Evolutionary conservation across 768 basidiomycete species (phyloP).

Genomic region (Podaxis rugospora): DNA sequence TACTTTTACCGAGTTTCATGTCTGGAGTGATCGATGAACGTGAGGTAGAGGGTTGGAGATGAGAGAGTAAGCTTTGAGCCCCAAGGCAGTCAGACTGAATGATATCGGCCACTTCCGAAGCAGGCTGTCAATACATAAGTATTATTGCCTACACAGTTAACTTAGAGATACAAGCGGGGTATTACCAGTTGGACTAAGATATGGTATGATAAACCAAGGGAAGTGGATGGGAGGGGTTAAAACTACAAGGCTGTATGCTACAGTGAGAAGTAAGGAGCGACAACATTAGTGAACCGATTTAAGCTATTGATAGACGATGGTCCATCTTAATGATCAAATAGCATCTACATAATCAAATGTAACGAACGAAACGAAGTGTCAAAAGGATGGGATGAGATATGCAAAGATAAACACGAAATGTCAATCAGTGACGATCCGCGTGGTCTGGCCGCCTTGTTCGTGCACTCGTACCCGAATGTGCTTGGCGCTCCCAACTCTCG

Average conservation of each 20-base stretch:
- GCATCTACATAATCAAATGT: background rate
- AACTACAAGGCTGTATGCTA: constrained; percentile 6
- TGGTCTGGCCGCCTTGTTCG: constrained; percentile 29
- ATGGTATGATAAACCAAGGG: background rate
- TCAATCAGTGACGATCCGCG: constrained; percentile 11
- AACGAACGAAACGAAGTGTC: background rate
- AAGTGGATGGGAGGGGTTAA: background rate
- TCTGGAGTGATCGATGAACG: background rate
- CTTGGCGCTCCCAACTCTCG: constrained; percentile 57
- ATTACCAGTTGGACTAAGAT: background rate
- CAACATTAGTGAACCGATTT: background rate
- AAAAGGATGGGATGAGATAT: background rate
- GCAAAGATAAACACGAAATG: background rate
- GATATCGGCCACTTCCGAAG: constrained; percentile 1
- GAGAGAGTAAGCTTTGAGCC: background rate
- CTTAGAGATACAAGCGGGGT: background rate
- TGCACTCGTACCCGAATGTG: constrained; percentile 29
- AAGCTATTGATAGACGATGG: background rate
- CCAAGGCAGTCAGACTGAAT: background rate
- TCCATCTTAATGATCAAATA: background rate
- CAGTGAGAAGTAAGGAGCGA: constrained; percentile 4
- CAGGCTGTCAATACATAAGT: background rate
- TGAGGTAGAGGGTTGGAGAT: background rate
- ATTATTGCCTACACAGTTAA: background rate
- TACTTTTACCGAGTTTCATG: background rate